Evolutionary conservation across 2,329 filamentous ascomycete species (phyloP), one percentile per base, ranked within the genome.

Genomic region (Pestalotiopsis sp.): DNA sequence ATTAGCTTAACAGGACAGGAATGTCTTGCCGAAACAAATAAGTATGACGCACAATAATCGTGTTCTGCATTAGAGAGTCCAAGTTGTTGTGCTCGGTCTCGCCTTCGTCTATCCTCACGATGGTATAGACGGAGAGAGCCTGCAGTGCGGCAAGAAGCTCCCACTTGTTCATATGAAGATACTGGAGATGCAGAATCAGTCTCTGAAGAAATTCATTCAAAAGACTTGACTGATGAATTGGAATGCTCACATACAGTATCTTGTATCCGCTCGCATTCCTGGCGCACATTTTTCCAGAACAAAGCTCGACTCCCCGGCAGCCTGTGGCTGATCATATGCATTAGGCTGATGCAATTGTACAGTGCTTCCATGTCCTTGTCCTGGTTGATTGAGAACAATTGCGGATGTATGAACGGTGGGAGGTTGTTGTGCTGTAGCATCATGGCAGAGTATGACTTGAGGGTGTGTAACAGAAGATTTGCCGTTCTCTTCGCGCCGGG

Each of bases 281-380:
- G 59, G 27, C 74, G 71, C 25, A 84, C 81, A 71, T 83, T 84
- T 65, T 76, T 80, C 82, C 83, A 85, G 66, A 84, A 82, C 25
- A 84, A 68, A 66, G 79, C 83, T 66, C 78, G 77, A 72, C 76
- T 80, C 0, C 78, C 79, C 59, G 73, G 74, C 1, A 75, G 66
- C 3, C 73, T 73, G 52, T 73, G 74, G 9, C 75, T 76, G 25
- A 82, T 75, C 81, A 84, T 83, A 64, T 79, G 76, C 31, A 82
- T 69, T 49, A 84, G 70, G 68, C 75, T 81, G n/a, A 82, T 77
- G 68, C 82, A 84, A 64, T 82, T 83, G 5, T 68, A 74, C 7
- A 84, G 70, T 49, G 81, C 75, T 70, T 83, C 81, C 72, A 80
- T 75, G 4, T 77, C 56, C 7, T 71, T 67, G 36, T 71, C 72